Percentiles rank a stretch among this genome's conserved stretches.
These are phyloP conservation scores for Colletotrichum spinosum DNA, from an alignment of 2,329 filamentous ascomycete species.

Conservation along the genomic window DNA sequence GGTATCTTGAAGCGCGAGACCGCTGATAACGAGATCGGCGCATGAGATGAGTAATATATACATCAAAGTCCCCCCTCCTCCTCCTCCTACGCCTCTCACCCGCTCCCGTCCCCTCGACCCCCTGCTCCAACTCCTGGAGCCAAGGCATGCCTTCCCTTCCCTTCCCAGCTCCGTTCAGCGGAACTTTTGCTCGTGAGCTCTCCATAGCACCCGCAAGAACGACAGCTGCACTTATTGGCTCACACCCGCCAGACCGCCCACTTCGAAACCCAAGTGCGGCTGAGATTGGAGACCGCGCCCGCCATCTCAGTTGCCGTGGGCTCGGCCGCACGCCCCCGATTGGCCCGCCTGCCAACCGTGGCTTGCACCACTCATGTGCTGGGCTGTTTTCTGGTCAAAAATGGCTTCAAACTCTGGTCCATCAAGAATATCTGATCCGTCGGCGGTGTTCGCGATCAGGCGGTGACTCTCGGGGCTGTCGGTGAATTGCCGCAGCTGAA, in stretches of 20 bases:
- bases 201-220: constrained; percentile 19
- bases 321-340: too few species aligned
- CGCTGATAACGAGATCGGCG: not conserved
- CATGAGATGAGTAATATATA: constrained; percentile 12
- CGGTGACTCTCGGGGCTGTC: too few species aligned
- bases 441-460: too few species aligned
- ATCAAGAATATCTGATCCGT: too few species aligned
- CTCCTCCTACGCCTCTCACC: not conserved
- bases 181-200: constrained; percentile 14
- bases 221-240: too few species aligned
- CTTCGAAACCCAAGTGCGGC: constrained; percentile 10
- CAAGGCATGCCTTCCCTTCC: not conserved
- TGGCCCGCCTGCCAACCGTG: too few species aligned
- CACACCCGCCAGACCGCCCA: too few species aligned
- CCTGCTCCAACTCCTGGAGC: not conserved
- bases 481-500: too few species aligned
- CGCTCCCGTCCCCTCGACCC: not conserved
- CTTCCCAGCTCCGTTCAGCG: not conserved
- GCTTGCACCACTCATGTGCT: too few species aligned
- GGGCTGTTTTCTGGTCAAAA: too few species aligned
- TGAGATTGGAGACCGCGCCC: constrained; percentile 12
- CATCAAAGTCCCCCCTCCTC: not conserved
- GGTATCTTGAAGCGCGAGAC: constrained; percentile 58
- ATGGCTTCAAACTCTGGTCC: too few species aligned
- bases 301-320: constrained; percentile 15